Evolutionary conservation across 192 early-diverging fungal species (phyloP).

Genomic region (Gonapodya sp.): DNA sequence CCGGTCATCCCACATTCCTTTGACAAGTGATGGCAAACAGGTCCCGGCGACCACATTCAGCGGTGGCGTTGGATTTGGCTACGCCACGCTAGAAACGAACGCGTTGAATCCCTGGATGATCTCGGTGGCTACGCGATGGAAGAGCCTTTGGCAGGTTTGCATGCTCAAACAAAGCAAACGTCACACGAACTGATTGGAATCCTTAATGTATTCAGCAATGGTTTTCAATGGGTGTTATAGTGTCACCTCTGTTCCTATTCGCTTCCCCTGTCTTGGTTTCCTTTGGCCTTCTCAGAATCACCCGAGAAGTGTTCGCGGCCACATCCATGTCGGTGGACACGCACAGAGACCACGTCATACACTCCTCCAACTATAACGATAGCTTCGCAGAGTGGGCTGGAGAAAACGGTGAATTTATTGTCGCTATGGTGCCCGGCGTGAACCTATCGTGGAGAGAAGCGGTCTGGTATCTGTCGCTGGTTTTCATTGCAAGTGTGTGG

Average conservation of each 20-base stretch:
- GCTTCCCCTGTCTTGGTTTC: not conserved
- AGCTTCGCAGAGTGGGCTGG: conserved; percentile 8
- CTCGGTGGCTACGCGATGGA: not conserved
- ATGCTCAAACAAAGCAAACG: not conserved
- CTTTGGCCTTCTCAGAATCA: not conserved
- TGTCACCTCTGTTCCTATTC: not conserved
- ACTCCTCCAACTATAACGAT: not conserved
- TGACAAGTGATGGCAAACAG: no score
- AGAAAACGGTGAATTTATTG: not conserved
- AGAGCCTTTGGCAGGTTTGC: not conserved
- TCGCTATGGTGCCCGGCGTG: not conserved
- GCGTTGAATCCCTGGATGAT: not conserved
- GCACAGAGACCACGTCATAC: not conserved
- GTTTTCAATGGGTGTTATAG: not conserved
- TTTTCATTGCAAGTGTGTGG: not conserved
- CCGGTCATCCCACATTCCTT: no score
- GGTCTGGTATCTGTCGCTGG: not conserved
- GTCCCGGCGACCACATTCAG: not conserved
- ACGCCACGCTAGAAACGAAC: not conserved
- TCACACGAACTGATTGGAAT: not conserved
- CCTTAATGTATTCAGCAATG: not conserved
- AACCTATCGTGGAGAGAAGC: not conserved
- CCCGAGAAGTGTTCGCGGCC: not conserved
- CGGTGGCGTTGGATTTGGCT: not conserved
- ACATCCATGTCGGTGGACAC: not conserved